Conservation (phyloP, 768 basidiomycete species). For the Suillus fuscotomentosus region DNA sequence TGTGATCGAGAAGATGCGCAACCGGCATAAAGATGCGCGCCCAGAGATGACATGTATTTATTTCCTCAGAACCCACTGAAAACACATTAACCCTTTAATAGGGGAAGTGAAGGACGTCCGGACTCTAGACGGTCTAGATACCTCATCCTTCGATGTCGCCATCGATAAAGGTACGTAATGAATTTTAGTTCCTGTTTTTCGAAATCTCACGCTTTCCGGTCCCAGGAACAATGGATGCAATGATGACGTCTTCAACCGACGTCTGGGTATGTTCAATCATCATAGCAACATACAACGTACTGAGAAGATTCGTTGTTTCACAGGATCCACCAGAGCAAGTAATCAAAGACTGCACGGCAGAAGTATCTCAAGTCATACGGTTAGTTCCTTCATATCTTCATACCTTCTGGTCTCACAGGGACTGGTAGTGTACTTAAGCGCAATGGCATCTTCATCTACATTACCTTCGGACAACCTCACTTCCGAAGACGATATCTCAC, state of each 20-base stretch:
- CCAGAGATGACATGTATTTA: constrained; percentile 72
- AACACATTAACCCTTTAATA: constrained; percentile 23
- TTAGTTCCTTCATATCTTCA: constrained; percentile 21
- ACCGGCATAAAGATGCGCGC: constrained; percentile 44
- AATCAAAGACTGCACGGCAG: constrained; percentile 67
- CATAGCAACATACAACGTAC: not conserved
- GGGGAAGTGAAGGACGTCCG: constrained; percentile 89
- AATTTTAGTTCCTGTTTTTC: not conserved
- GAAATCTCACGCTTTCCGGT: not conserved
- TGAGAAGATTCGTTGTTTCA: not conserved
- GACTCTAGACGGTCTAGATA: constrained; percentile 52
- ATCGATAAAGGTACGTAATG: constrained; percentile 69
- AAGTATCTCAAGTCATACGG: constrained; percentile 78
- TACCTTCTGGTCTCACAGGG: not conserved
- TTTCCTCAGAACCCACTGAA: not conserved
- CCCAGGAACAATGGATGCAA: constrained; percentile 81
- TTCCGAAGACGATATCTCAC: constrained; percentile 72
- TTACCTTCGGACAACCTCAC: constrained; percentile 90
- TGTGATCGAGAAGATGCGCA: constrained; percentile 72
- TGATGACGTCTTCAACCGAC: constrained; percentile 82
- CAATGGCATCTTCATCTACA: constrained; percentile 67
- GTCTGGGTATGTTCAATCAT: constrained; percentile 59
- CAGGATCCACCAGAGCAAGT: constrained; percentile 76
- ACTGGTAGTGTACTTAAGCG: constrained; percentile 57
- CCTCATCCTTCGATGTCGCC: constrained; percentile 68